Percentiles rank a stretch among this genome's conserved stretches.
phyloP scores from a whole-genome alignment of 148 eudicot species.

The Heliamphora exappendiculata region DNA sequence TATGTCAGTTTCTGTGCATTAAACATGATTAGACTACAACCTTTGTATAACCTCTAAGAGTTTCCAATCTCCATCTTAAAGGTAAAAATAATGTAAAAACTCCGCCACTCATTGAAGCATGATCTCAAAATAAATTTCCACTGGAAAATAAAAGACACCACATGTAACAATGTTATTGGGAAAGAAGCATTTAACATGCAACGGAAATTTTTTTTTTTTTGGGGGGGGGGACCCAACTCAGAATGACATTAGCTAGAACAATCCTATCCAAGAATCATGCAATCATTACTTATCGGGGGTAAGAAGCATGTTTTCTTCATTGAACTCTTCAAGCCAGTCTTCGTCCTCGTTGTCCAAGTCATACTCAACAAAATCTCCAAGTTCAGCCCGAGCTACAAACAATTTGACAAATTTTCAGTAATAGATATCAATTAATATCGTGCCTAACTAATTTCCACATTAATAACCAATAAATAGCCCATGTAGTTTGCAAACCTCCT shows the following conservation, averaged over 20 bases:
- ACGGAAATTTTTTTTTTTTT: background rate
- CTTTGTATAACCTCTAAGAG: background rate
- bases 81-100: background rate
- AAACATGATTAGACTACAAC: background rate
- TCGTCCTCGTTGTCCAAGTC: conserved; percentile 95
- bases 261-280: background rate
- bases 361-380: conserved; percentile 95
- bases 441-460: background rate
- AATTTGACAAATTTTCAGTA: conserved; percentile 16
- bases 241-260: background rate
- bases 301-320: conserved; percentile 53
- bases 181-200: too few relatives aligned
- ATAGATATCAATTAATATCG: background rate
- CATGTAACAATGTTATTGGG: too few relatives aligned
- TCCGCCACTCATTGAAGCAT: too few relatives aligned
- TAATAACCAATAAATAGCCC: background rate
- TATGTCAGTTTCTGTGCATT: too few relatives aligned
- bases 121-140: too few relatives aligned
- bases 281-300: conserved; percentile 60
- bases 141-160: too few relatives aligned
- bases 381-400: conserved; percentile 76
- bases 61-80: background rate
- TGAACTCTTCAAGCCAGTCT: conserved; percentile 84
- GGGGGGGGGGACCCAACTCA: too few relatives aligned
- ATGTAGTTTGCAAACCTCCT: conserved; percentile 58